Evolutionary conservation across 1,284 basidiomycete genomes (phyloP).

Genomic region (Erythrobasidium hasegawianum): DNA sequence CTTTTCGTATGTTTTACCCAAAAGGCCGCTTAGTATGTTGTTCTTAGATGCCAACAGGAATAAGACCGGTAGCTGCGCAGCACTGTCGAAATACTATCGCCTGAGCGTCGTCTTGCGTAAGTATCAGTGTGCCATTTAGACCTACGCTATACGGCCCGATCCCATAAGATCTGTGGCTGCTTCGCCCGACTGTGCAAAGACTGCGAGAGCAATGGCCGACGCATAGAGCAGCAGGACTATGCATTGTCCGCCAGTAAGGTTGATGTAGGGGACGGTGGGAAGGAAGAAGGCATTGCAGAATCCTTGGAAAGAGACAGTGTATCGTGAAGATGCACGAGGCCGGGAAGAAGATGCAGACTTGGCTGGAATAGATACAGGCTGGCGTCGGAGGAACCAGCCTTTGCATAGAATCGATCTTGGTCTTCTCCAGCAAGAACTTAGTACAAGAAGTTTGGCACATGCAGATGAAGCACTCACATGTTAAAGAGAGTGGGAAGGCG

Average conservation of each 20-base stretch:
- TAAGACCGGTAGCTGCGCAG: constrained; percentile 48
- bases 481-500: not conserved
- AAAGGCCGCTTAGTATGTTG: constrained; percentile 48
- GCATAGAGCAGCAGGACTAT: constrained; percentile 24
- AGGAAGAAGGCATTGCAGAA: constrained; percentile 36
- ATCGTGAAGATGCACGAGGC: not conserved
- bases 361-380: not conserved
- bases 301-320: not conserved
- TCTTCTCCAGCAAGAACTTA: not conserved
- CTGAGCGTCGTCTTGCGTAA: no score
- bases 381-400: constrained; percentile 23
- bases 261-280: constrained; percentile 27
- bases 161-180: constrained; percentile 28
- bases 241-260: constrained; percentile 36
- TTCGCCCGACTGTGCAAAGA: constrained; percentile 22
- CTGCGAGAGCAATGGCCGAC: constrained; percentile 15
- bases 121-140: no score
- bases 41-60: constrained; percentile 51
- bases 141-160: constrained; percentile 31
- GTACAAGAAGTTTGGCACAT: not conserved
- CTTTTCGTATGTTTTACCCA: constrained; percentile 52
- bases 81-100: no score
- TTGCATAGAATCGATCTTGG: not conserved
- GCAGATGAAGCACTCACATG: not conserved
- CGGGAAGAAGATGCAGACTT: not conserved